Conservation (phyloP, 495 filamentous ascomycete species). For the Cudoniella acicularis region DNA sequence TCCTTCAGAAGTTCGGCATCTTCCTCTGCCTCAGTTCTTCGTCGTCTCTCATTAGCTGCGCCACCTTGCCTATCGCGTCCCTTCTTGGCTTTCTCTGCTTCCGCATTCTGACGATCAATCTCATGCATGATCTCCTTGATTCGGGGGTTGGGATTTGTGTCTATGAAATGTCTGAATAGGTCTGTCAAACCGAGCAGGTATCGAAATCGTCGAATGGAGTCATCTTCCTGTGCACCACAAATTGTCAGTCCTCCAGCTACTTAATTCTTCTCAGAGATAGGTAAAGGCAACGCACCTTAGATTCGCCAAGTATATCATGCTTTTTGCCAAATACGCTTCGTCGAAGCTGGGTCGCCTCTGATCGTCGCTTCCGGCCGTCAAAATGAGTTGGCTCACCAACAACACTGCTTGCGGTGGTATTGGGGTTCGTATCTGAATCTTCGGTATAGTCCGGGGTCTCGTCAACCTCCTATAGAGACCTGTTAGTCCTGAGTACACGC, state of each 20-base stretch:
- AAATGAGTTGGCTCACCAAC: slow-evolving; percentile 58
- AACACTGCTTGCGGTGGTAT: slow-evolving; percentile 86
- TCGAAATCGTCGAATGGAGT: slow-evolving; percentile 90
- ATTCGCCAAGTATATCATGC: slow-evolving; percentile 82
- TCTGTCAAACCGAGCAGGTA: slow-evolving; percentile 96
- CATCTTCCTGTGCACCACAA: slow-evolving; percentile 67
- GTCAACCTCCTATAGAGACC: slow-evolving; percentile 58
- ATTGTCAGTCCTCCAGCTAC: slow-evolving; percentile 16
- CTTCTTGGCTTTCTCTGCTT: slow-evolving; percentile 66
- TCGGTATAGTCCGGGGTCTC: slow-evolving; percentile 86
- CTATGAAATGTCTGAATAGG: slow-evolving; percentile 98
- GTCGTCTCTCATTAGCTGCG: slow-evolving; percentile 72
- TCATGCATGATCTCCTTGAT: slow-evolving; percentile 89
- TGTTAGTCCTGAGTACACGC: slow-evolving; percentile 11
- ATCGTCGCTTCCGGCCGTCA: slow-evolving; percentile 81
- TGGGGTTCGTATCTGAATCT: slow-evolving; percentile 90
- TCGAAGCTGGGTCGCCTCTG: slow-evolving; percentile 80
- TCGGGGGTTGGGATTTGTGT: slow-evolving; percentile 87
- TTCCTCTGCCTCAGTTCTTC: slow-evolving; percentile 95
- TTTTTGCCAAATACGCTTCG: slow-evolving; percentile 93
- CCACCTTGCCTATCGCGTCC: slow-evolving; percentile 75
- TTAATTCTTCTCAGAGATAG: background rate
- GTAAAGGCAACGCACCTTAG: slow-evolving; percentile 60
- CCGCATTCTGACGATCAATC: slow-evolving; percentile 87
- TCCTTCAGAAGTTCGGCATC: slow-evolving; percentile 93